Evolutionary conservation across 1,284 basidiomycete genomes (phyloP).

Genomic region (Boletus albobrunnescens): DNA sequence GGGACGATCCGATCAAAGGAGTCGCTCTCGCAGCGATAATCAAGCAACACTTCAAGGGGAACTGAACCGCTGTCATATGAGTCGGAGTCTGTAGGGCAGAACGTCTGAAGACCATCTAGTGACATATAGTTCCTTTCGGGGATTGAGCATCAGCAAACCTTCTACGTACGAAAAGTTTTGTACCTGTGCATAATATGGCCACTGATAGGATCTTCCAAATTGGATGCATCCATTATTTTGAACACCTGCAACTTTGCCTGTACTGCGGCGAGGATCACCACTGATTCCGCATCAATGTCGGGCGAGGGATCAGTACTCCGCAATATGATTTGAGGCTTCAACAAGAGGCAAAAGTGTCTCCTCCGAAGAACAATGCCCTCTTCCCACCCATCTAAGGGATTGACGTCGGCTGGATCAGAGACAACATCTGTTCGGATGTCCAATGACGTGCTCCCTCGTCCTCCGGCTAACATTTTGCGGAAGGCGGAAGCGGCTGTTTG

Average conservation of each 20-base stretch:
- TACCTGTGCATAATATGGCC: conserved; percentile 85
- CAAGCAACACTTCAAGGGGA: conserved; percentile 86
- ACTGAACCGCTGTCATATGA: conserved; percentile 51
- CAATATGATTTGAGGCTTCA: conserved; percentile 90
- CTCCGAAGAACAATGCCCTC: conserved; percentile 64
- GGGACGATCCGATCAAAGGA: conserved; percentile 89
- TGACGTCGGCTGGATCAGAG: conserved; percentile 35
- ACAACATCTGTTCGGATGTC: conserved; percentile 37
- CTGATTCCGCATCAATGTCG: conserved; percentile 56
- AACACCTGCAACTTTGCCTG: conserved; percentile 82
- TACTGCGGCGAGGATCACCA: conserved; percentile 78
- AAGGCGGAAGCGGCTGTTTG: conserved; percentile 61
- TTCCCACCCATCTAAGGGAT: conserved; percentile 70
- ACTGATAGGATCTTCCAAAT: conserved; percentile 81
- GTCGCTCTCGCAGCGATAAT: conserved; percentile 75
- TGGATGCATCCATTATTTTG: conserved; percentile 76
- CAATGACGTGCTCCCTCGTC: conserved; percentile 43
- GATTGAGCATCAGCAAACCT: conserved; percentile 6
- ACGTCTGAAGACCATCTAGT: conserved; percentile 82
- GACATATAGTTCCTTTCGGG: conserved; percentile 63
- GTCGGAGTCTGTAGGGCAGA: conserved; percentile 62
- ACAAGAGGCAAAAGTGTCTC: conserved; percentile 77
- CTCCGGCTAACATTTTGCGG: conserved; percentile 57
- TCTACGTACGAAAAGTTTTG: conserved; percentile 9
- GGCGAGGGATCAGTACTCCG: conserved; percentile 41